Evolutionary conservation across 176 grass and related monocot genomes (phyloP).

Genomic region (Rhipidocladum racemiflorum): DNA sequence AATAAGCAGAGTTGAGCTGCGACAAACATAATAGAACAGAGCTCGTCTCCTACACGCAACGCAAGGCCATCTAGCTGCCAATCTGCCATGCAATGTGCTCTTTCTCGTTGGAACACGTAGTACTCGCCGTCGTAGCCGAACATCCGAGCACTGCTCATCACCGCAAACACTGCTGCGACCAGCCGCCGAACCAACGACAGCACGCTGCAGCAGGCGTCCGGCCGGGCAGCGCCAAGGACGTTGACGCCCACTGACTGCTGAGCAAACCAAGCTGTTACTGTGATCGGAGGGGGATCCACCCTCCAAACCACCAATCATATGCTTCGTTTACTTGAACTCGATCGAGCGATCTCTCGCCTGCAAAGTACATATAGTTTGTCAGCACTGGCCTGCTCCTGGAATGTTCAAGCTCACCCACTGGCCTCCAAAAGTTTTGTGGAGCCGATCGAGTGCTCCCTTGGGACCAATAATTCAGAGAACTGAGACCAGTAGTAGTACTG

Average conservation of each 20-base stretch:
- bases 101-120: no score
- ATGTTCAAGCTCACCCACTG: neutral
- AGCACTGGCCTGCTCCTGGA: neutral
- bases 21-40: no score
- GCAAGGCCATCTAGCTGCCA: no score
- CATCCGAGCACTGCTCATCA: no score
- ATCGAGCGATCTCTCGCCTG: neutral
- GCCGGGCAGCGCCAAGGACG: no score
- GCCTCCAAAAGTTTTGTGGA: neutral
- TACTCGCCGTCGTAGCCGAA: no score
- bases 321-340: neutral
- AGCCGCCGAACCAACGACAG: no score
- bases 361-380: neutral
- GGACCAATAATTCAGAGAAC: constrained; percentile 23
- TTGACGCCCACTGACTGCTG: neutral
- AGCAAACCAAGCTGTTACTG: neutral
- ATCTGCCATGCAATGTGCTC: no score
- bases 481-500: neutral
- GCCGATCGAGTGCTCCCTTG: neutral
- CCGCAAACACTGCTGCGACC: no score
- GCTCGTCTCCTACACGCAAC: no score
- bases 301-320: neutral
- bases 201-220: no score
- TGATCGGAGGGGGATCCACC: neutral
- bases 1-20: no score